Base-by-base conservation (phyloP, 441 rosid species). In the Omphalea diandra region DNA sequence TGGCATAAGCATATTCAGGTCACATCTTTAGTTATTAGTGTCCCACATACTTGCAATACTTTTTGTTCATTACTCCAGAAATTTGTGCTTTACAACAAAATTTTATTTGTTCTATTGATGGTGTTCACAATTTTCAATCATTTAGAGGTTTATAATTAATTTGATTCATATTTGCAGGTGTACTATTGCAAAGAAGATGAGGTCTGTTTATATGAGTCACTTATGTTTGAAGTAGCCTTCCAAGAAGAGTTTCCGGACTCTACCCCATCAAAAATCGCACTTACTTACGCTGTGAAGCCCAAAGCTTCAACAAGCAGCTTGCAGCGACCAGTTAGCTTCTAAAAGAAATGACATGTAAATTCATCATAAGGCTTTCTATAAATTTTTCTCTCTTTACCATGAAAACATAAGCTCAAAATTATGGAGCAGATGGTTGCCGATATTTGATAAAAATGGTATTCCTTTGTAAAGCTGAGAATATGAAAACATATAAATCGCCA, bases 111-210 rank as follows among this genome's bases (percentile, higher is more conserved):
- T 15, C 24, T n/a, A 17, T 27, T 36, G 18, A 5, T 22, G 27
- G 36, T 24, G 29, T 26, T 68, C 3, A 10, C 29, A 44, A 41
- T 46, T 20, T 1, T 44, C 35, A 17, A 46, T 47, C 54, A n/a
- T n/a, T 55, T 27, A 22, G 57, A 4, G 52, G 47, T 8, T 10
- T n/a, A 56, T 47, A 41, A 53, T 64, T 22, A 26, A 55, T 54
- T 68, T 20, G 26, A 46, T 73, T 55, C 43, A 27, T 31, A 27
- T 43, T 49, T 64, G 67, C 77, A 90, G 96, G 96, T 90, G 12
- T 89, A 85, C 78, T 95, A 90, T 72, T 95, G 98, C 72, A 95
- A 95, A 83, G 96, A 94, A 81, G 93, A 94, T 68, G 99, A 90
- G 75, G 92, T 94, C 54, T 92, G 99, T 80, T 80, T 92, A 68